These are phyloP conservation scores for Mychonastes homosphaera DNA, from an alignment of 139 green algal species.

Conservation along the genomic window DNA sequence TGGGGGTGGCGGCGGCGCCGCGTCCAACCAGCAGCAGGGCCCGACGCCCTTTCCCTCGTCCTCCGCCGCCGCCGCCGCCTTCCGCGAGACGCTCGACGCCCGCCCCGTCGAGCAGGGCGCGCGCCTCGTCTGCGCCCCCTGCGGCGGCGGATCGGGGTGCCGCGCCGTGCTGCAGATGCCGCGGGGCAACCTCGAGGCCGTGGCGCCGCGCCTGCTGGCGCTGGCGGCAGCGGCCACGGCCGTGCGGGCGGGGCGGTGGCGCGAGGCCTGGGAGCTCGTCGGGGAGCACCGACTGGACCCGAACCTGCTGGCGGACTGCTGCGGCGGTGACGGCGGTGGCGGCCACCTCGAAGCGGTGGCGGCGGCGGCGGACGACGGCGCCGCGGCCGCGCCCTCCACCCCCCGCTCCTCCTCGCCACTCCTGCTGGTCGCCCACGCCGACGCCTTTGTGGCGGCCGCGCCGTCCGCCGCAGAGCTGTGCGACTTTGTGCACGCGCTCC, in stretches of 20 bases:
- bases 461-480: slow-evolving; percentile 45
- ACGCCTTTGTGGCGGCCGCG: slow-evolving; percentile 30
- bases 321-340: slow-evolving; percentile 41
- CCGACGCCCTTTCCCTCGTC: neutral
- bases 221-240: slow-evolving; percentile 45
- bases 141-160: slow-evolving; percentile 20
- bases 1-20: neutral
- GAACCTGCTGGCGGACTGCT: slow-evolving; percentile 85
- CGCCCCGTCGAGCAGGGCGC: slow-evolving; percentile 13
- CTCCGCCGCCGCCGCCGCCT: too few species aligned
- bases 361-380: too few species aligned
- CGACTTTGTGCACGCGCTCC: slow-evolving; percentile 67
- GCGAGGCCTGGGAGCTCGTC: slow-evolving; percentile 49
- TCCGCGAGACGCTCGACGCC: too few species aligned
- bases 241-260: slow-evolving; percentile 39
- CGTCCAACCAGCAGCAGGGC: neutral
- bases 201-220: slow-evolving; percentile 72
- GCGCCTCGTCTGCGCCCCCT: slow-evolving; percentile 9
- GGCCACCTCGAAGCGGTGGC: neutral
- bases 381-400: neutral
- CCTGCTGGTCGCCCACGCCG: slow-evolving; percentile 7
- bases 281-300: slow-evolving; percentile 66
- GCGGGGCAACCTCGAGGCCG: slow-evolving; percentile 84
- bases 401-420: too few species aligned
- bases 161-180: slow-evolving; percentile 71